These are phyloP conservation scores for Nannochloris sp. DNA, from an alignment of 139 green algal species.

Conservation along the genomic window DNA sequence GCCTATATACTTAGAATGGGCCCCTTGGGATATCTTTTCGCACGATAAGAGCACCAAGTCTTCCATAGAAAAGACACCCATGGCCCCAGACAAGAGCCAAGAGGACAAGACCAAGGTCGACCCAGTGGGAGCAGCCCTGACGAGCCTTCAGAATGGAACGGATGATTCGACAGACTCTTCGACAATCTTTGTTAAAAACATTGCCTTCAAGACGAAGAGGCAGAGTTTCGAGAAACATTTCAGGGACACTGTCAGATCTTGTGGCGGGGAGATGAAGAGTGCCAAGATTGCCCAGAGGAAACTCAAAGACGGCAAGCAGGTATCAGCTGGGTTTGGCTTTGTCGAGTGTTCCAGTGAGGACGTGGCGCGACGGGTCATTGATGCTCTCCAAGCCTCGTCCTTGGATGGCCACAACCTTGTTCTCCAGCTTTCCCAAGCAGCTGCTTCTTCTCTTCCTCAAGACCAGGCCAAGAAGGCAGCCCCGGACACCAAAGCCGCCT, in stretches of 20 bases:
- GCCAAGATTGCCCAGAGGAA: constrained; percentile 46
- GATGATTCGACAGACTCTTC: constrained; percentile 22
- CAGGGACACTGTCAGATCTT: constrained; percentile 41
- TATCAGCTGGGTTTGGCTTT: constrained; percentile 83
- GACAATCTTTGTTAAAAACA: constrained; percentile 92
- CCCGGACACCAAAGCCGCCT: background rate
- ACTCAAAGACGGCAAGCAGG: constrained; percentile 40
- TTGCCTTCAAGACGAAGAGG: constrained; percentile 79
- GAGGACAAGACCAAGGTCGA: background rate
- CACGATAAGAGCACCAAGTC: background rate
- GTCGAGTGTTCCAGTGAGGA: constrained; percentile 69
- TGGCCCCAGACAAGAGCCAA: background rate
- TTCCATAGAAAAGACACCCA: constrained; percentile 9
- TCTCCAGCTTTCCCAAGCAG: constrained; percentile 57
- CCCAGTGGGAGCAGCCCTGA: background rate
- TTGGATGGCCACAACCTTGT: constrained; percentile 88
- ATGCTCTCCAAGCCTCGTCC: constrained; percentile 60
- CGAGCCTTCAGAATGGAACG: background rate
- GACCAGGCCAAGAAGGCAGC: background rate
- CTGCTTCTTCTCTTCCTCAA: too few relatives aligned
- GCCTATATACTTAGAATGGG: constrained; percentile 97
- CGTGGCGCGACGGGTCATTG: constrained; percentile 51
- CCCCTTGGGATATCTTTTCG: constrained; percentile 74
- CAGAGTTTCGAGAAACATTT: constrained; percentile 61
- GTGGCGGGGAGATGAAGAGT: constrained; percentile 43